Conservation (phyloP, 768 basidiomycete genomes). For the Hemileccinum impolitum region DNA sequence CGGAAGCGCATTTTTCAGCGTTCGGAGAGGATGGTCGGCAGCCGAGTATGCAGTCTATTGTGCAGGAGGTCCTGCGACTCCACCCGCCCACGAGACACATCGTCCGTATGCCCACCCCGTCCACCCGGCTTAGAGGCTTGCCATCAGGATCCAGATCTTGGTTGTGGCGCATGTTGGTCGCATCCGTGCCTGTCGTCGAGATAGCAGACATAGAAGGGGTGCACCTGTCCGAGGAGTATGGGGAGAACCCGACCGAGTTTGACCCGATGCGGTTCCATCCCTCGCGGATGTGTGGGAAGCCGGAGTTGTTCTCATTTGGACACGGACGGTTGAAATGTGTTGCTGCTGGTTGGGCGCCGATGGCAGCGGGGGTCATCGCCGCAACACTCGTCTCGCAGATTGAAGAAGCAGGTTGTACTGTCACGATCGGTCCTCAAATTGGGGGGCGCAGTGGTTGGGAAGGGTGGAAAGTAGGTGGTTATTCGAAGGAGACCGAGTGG, state of each 20-base stretch:
- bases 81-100: constrained; percentile 28
- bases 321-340: constrained; percentile 36
- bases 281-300: constrained; percentile 15
- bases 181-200: constrained; percentile 10
- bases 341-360: constrained; percentile 54
- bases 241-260: constrained; percentile 39
- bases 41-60: constrained; percentile 23
- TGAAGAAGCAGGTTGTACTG: constrained; percentile 18
- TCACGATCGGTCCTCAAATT: constrained; percentile 14
- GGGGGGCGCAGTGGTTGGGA: constrained; percentile 51
- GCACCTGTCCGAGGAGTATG: constrained; percentile 18
- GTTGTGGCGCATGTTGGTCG: constrained; percentile 14
- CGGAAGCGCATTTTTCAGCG: constrained; percentile 14
- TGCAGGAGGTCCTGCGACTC: constrained; percentile 28
- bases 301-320: constrained; percentile 45
- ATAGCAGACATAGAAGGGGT: constrained; percentile 22
- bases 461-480: constrained; percentile 34
- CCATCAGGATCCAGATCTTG: not conserved
- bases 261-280: constrained; percentile 42
- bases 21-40: constrained; percentile 12
- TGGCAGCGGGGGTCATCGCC: constrained; percentile 48
- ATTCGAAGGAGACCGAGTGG: not conserved
- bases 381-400: constrained; percentile 40
- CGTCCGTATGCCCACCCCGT: constrained; percentile 7
- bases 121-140: not conserved